Evolutionary conservation across 805 yeast genomes (phyloP).

Genomic region (Schwanniomyces yamadae): DNA sequence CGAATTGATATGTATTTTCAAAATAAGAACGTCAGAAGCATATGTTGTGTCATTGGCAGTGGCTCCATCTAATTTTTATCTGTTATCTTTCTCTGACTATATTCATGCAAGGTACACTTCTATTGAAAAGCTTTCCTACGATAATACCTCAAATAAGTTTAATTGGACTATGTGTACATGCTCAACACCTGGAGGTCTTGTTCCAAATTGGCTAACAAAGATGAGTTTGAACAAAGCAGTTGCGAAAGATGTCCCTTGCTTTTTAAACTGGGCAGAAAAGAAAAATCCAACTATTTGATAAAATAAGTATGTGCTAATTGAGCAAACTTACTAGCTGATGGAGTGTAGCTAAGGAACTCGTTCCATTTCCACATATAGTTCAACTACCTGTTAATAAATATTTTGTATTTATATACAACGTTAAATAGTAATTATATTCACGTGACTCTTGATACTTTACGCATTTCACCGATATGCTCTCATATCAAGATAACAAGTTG

Average conservation of each 20-base stretch:
- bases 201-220: conserved; percentile 37
- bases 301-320: background rate
- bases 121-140: conserved; percentile 28
- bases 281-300: background rate
- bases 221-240: conserved; percentile 31
- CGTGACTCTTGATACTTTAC: background rate
- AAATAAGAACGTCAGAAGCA: conserved; percentile 14
- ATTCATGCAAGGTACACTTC: conserved; percentile 34
- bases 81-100: conserved; percentile 11
- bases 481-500: background rate
- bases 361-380: background rate
- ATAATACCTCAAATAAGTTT: conserved; percentile 17
- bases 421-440: background rate
- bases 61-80: conserved; percentile 23
- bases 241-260: conserved; percentile 41
- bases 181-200: conserved; percentile 39
- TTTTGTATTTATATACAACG: background rate
- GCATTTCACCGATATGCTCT: background rate
- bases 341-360: background rate
- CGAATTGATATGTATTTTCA: conserved; percentile 32
- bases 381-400: background rate
- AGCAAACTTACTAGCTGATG: background rate
- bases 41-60: conserved; percentile 34
- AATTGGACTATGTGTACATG: conserved; percentile 41
- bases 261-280: conserved; percentile 28